A percentile compares a stretch with the other conserved stretches of the same genome.
These are phyloP conservation scores for Trichosanthes cucumerina DNA, from an alignment of 306 rosid genomes.

Conservation along the genomic window DNA sequence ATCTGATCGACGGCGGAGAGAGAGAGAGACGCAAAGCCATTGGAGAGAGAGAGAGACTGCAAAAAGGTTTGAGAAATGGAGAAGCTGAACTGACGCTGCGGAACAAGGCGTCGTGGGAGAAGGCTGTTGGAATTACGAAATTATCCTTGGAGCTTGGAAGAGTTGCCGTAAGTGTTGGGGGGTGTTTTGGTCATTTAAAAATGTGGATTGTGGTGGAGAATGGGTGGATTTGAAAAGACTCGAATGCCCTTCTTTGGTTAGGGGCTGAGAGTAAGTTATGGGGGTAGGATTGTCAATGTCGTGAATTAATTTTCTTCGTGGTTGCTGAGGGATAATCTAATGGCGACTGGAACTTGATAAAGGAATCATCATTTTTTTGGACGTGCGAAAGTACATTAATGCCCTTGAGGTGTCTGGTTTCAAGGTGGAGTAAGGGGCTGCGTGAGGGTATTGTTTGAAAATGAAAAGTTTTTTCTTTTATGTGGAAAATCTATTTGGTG, in stretches of 20 bases:
- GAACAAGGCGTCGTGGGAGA: neutral
- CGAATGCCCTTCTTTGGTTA: neutral
- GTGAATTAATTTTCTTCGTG: neutral
- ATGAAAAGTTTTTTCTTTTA: no score
- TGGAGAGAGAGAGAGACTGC: constrained; percentile 4
- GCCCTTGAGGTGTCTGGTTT: neutral
- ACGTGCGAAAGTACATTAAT: neutral
- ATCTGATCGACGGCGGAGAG: constrained; percentile 26
- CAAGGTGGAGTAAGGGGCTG: neutral
- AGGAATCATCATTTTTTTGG: neutral
- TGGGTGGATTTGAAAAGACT: neutral
- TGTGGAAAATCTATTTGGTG: neutral
- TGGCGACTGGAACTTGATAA: neutral
- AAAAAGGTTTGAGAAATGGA: neutral
- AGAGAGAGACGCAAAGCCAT: constrained; percentile 49
- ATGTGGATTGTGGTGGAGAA: constrained; percentile 2
- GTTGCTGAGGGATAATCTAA: neutral
- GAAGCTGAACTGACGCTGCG: neutral
- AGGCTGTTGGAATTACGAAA: neutral
- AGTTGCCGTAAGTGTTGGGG: neutral
- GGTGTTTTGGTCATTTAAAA: neutral
- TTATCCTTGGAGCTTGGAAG: neutral
- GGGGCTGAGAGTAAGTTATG: neutral
- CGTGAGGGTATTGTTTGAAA: neutral
- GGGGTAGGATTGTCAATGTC: neutral